Evolutionary conservation across 2,329 filamentous ascomycete genomes (phyloP), one percentile per base, ranked within the genome.

Genomic region (Colletotrichum chlorophyti): DNA sequence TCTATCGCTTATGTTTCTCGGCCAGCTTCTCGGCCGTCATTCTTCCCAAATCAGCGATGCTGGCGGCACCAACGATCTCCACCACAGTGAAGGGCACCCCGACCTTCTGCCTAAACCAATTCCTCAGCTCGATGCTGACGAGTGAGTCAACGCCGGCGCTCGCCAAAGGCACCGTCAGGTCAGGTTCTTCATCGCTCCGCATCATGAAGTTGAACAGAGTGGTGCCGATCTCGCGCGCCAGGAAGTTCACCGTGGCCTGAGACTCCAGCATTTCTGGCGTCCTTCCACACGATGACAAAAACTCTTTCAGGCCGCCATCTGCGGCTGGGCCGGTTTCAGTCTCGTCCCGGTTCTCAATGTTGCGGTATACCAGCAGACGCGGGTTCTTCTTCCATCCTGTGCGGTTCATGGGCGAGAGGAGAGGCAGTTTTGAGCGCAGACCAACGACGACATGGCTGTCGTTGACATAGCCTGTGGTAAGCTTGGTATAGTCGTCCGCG

Each of bases 321-420:
- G 46, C 32, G 32, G 7, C 9, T 6, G 7, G 14, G 14, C 14
- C 21, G 5, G 46, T n/a, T 23, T 31, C 21, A n/a, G n/a, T n/a
- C n/a, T n/a, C n/a, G n/a, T n/a, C n/a, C n/a, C n/a, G n/a, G n/a
- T n/a, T n/a, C 9, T 21, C 24, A 5, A 21, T 7, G 57, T 65
- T 66, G 50, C 63, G 65, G 31, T 65, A 68, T 14, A 52, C 41
- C 11, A 58, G 64, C 65, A 68, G 64, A 38, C 66, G 62, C 4
- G 38, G 26, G 27, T 68, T 65, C 19, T 55, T 60, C 1, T 55
- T 49, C 64, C 62, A 65, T 12, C 51, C 26, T 11, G 57, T 43
- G 1, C 60, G 48, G 48, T 15, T 54, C 42, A 1, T 55, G 34
- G 27, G 40, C 32, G 19, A 45, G 47, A 11, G 64, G 52, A 42